phyloP scores from a whole-genome alignment of 768 basidiomycete species.

The Mycena galericulata region DNA sequence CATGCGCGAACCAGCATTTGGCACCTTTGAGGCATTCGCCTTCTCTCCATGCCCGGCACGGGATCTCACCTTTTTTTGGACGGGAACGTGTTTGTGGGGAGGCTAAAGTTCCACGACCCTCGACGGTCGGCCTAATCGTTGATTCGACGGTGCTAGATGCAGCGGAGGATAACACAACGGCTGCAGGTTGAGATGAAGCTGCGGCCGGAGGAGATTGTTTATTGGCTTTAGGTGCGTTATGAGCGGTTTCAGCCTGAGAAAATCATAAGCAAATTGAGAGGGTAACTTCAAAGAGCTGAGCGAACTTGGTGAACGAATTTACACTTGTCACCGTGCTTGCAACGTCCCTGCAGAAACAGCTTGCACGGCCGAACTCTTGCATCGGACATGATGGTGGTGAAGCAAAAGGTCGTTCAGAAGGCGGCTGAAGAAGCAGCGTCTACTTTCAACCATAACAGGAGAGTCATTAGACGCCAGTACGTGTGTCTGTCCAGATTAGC shows the following conservation, averaged over 20 bases:
- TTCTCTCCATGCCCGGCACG: slow-evolving; percentile 47
- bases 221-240: not conserved
- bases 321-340: slow-evolving; percentile 27
- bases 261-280: not conserved
- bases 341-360: slow-evolving; percentile 20
- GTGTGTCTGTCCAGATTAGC: not conserved
- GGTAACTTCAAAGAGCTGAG: not conserved
- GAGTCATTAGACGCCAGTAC: slow-evolving; percentile 14
- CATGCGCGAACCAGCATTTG: slow-evolving; percentile 50
- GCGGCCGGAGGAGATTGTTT: not conserved
- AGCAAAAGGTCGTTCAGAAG: not conserved
- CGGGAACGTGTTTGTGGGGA: slow-evolving; percentile 8
- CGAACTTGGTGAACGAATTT: slow-evolving; percentile 27
- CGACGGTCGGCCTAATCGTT: not conserved
- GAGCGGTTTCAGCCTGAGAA: not conserved
- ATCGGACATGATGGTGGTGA: slow-evolving; percentile 10
- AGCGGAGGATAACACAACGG: not conserved
- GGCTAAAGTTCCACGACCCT: not conserved
- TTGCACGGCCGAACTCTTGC: slow-evolving; percentile 15
- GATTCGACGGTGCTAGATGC: not conserved
- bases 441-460: not conserved
- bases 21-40: slow-evolving; percentile 52
- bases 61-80: slow-evolving; percentile 25
- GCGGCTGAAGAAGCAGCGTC: slow-evolving; percentile 27
- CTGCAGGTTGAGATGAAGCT: not conserved